phyloP scores from a whole-genome alignment of 306 rosid genomes.

The apple (Malus domestica) region DNA sequence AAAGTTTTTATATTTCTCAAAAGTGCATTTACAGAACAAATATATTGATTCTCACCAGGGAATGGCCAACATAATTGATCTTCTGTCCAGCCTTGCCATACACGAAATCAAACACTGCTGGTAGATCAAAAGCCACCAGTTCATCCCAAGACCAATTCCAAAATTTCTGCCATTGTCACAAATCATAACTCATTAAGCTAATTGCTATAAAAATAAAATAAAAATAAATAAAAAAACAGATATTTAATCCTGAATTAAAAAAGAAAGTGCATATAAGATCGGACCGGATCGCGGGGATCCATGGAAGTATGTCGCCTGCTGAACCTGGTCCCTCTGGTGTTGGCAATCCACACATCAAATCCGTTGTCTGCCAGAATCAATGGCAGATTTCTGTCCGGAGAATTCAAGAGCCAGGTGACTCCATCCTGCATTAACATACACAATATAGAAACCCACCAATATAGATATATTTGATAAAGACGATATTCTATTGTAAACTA shows the following conservation, averaged over 20 bases:
- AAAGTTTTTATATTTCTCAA: neutral
- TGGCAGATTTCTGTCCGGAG: slow-evolving; percentile 68
- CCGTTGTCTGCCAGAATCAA: slow-evolving; percentile 73
- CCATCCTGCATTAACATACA: slow-evolving; percentile 53
- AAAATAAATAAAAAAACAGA: neutral
- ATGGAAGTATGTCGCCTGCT: slow-evolving; percentile 57
- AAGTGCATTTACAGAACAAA: neutral
- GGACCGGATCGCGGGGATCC: slow-evolving; percentile 36
- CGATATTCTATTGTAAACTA: no score
- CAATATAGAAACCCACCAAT: neutral
- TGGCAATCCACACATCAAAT: slow-evolving; percentile 82
- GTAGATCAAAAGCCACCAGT: slow-evolving; percentile 60
- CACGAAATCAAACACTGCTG: slow-evolving; percentile 67
- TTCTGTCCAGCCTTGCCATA: slow-evolving; percentile 58
- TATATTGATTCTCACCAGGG: slow-evolving; percentile 41
- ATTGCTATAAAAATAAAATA: neutral
- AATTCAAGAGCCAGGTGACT: slow-evolving; percentile 59
- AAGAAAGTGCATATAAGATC: neutral
- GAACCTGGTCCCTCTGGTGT: slow-evolving; percentile 77
- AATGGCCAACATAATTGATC: slow-evolving; percentile 82
- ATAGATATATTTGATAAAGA: no score
- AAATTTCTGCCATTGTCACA: slow-evolving; percentile 36
- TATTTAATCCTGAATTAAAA: neutral
- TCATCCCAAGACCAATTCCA: slow-evolving; percentile 96
- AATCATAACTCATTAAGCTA: neutral